These are phyloP conservation scores for Aureobasidium sp. DNA, from an alignment of 2,329 filamentous ascomycete genomes.

Conservation along the genomic window DNA sequence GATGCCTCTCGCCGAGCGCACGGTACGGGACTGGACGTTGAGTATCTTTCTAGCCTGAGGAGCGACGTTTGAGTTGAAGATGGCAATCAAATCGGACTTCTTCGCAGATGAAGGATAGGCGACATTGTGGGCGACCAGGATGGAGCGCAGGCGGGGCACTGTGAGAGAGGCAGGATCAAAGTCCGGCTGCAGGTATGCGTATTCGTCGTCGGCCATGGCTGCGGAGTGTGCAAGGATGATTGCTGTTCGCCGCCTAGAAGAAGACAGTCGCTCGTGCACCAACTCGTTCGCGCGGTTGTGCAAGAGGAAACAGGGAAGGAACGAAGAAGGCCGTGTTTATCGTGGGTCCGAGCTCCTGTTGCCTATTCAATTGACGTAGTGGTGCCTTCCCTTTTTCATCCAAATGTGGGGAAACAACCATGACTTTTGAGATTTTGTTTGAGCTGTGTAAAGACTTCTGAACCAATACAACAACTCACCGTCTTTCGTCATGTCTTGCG, in stretches of 20 bases:
- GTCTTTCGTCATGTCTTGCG: conserved; percentile 25
- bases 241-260: not conserved
- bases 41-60: conserved; percentile 73
- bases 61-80: conserved; percentile 71
- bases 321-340: conserved; percentile 1
- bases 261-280: not conserved
- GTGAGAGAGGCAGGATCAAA: conserved; percentile 82
- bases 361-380: conserved; percentile 4
- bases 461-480: not conserved
- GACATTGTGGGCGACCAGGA: conserved; percentile 82
- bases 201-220: conserved; percentile 38
- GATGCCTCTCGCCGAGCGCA: conserved; percentile 83
- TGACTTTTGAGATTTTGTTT: not conserved
- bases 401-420: not conserved
- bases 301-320: conserved; percentile 3
- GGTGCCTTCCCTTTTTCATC: not conserved
- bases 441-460: not conserved
- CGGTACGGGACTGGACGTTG: conserved; percentile 65
- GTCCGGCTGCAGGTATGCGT: conserved; percentile 76
- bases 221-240: not conserved
- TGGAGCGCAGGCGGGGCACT: conserved; percentile 79
- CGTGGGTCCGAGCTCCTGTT: not conserved
- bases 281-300: not conserved
- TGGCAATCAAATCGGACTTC: conserved; percentile 76
- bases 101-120: conserved; percentile 83